Percentiles rank a stretch among this genome's conserved stretches.
phyloP scores from a whole-genome alignment of 805 yeast species.

The Ogataea polymorpha region DNA sequence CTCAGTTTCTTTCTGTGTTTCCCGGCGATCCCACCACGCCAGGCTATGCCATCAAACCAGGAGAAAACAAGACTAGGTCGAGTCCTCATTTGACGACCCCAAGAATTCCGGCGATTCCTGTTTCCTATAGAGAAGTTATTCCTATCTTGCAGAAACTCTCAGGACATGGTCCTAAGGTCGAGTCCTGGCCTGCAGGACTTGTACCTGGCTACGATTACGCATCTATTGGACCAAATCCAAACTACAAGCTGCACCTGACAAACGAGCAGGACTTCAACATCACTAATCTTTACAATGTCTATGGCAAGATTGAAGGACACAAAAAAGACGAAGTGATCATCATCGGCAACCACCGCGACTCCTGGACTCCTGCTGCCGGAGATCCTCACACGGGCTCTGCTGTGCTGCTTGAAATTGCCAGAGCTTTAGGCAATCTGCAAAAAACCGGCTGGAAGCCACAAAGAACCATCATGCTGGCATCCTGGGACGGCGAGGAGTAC shows the following conservation, averaged over 20 bases:
- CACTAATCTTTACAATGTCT: constrained; percentile 59
- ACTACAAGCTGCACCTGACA: constrained; percentile 47
- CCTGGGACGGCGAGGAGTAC: constrained; percentile 82
- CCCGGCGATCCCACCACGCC: constrained; percentile 86
- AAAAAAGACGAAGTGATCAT: constrained; percentile 53
- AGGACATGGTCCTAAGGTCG: constrained; percentile 50
- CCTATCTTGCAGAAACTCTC: constrained; percentile 60
- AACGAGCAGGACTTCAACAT: constrained; percentile 61
- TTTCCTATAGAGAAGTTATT: constrained; percentile 57
- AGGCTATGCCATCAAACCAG: constrained; percentile 60
- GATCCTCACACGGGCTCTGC: constrained; percentile 80
- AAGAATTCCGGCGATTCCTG: constrained; percentile 67
- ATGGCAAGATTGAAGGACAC: constrained; percentile 58
- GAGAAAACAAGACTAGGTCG: constrained; percentile 45
- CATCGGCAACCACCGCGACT: constrained; percentile 76
- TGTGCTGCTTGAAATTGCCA: constrained; percentile 57
- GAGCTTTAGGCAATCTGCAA: constrained; percentile 51
- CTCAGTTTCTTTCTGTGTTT: constrained; percentile 52
- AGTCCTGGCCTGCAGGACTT: constrained; percentile 27
- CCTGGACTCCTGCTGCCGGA: constrained; percentile 77
- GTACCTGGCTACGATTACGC: constrained; percentile 36
- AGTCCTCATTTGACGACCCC: constrained; percentile 55
- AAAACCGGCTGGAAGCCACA: constrained; percentile 68
- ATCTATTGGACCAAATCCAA: constrained; percentile 36
- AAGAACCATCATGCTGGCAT: constrained; percentile 64